Conservation (phyloP, 371 early-diverging fungal species). For the Quaeritorhiza haematococci region DNA sequence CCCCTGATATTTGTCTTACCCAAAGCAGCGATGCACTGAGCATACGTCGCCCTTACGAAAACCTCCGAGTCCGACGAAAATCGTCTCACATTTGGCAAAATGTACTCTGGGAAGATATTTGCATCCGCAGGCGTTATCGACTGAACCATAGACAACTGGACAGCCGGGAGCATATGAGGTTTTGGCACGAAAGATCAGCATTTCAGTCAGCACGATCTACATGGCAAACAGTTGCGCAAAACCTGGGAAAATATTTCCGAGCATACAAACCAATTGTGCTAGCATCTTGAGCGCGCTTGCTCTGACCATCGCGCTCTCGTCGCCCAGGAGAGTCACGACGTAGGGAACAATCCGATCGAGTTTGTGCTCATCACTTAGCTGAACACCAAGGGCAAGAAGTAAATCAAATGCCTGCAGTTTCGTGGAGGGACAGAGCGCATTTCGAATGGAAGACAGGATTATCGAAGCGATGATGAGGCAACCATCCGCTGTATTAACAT, state of each 20-base stretch:
- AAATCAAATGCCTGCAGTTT: constrained; percentile 73
- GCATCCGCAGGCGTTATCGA: constrained; percentile 76
- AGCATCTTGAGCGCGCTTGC: constrained; percentile 68
- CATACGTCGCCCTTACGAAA: constrained; percentile 77
- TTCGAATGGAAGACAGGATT: constrained; percentile 67
- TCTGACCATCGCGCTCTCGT: constrained; percentile 68
- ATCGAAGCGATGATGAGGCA: constrained; percentile 39
- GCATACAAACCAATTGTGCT: constrained; percentile 62
- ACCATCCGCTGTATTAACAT: constrained; percentile 21
- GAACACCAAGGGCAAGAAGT: constrained; percentile 59
- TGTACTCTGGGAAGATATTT: constrained; percentile 83
- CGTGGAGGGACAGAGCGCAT: constrained; percentile 66
- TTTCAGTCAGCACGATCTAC: not conserved
- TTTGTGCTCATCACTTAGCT: constrained; percentile 67
- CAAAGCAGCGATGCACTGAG: constrained; percentile 68
- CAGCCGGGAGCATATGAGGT: not conserved
- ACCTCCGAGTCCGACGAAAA: constrained; percentile 69
- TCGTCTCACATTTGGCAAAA: constrained; percentile 68
- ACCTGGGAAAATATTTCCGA: not conserved
- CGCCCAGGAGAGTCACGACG: constrained; percentile 63
- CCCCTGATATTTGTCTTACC: constrained; percentile 14
- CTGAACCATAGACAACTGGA: constrained; percentile 67
- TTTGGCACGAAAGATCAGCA: not conserved
- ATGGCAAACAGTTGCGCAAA: too few relatives aligned
- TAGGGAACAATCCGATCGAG: constrained; percentile 83